These are phyloP conservation scores for Dissophora ornata DNA, from an alignment of 192 early-diverging fungal genomes.

Conservation along the genomic window DNA sequence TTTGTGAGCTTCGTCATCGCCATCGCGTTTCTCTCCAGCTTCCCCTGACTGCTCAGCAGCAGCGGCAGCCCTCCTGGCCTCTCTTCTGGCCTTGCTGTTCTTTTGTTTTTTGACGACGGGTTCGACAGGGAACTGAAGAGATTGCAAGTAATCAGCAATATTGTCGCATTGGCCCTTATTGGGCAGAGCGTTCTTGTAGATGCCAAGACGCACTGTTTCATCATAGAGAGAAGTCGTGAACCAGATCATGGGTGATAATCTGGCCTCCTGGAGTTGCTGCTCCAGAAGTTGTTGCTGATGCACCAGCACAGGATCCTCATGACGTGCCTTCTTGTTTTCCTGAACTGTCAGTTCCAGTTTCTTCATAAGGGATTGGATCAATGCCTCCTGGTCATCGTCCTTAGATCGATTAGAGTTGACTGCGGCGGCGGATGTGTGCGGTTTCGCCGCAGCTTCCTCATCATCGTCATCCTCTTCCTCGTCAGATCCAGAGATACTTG, in stretches of 20 bases:
- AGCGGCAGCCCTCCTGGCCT: conserved; percentile 19
- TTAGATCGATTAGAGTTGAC: background rate
- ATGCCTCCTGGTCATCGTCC: conserved; percentile 18
- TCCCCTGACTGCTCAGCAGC: background rate
- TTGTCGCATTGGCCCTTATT: conserved; percentile 37
- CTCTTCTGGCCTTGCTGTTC: conserved; percentile 25
- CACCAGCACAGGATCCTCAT: conserved; percentile 35
- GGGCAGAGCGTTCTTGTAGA: conserved; percentile 57
- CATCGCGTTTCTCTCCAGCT: background rate
- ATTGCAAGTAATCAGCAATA: conserved; percentile 23
- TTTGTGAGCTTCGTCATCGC: too few species aligned
- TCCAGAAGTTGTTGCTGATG: conserved; percentile 34
- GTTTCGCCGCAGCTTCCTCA: background rate
- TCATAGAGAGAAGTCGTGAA: conserved; percentile 44
- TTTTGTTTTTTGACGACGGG: conserved; percentile 23
- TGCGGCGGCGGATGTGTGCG: background rate
- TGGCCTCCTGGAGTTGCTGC: conserved; percentile 37
- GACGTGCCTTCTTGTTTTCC: conserved; percentile 21
- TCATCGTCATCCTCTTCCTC: conserved; percentile 14
- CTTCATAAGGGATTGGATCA: conserved; percentile 41
- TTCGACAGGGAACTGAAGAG: conserved; percentile 14
- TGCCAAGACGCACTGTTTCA: conserved; percentile 52
- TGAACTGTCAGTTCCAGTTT: conserved; percentile 42
- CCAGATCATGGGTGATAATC: conserved; percentile 54
- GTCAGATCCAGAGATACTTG: conserved; percentile 64